Base-by-base conservation (phyloP, 768 basidiomycete species). In the Cyclocybe cylindracea region DNA sequence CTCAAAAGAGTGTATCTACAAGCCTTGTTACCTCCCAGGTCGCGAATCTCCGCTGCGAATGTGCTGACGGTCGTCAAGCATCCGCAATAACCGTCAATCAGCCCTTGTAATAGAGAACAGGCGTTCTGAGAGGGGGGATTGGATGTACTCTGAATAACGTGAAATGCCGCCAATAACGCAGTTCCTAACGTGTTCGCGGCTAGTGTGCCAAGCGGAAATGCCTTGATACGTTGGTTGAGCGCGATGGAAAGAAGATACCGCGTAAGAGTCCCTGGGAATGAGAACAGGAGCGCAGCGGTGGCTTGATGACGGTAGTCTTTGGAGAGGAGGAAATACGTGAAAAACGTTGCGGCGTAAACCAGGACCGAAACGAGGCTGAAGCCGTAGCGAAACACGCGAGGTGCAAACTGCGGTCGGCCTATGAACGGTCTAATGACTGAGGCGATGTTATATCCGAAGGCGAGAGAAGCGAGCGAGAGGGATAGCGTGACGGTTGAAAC, bases 21-120 rank as follows among this genome's bases (percentile, higher is more conserved):
- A 29, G 85, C 83, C 61, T 79, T 83, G 67, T 80, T 65, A 32
- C 74, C 66, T 39, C 73, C 68, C 54, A 94, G 70, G 38, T 80
- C 79, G 33, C 75, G 70, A 16, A 91, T 66, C 65, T 99, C 97
- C 7, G 86, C 86, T 1, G 85, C 88, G 63, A 98, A 96, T 13
- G 95, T 98, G 67, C 90, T 93, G 59, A 99, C 80, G 1, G 97
- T 99, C 1, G 89, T 95, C 59, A 98, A 75, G 71, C 93, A 94
- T 9, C 94, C 97, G 65, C 95, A 98, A 64, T 93, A 98, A 6
- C 97, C 97, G 65, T 98, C 93, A 18, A 77, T 75, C 35, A 98
- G 70, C 1, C 93, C 95, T 63, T 91, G 87, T 38, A 98, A 68
- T 14, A 92, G 73, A 19, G 80, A 76, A 63, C 95, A 97, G 33